Percentiles rank a stretch among this genome's conserved stretches.
Conservation (phyloP, 805 yeast species). For the Grigorovia humatica region DNA sequence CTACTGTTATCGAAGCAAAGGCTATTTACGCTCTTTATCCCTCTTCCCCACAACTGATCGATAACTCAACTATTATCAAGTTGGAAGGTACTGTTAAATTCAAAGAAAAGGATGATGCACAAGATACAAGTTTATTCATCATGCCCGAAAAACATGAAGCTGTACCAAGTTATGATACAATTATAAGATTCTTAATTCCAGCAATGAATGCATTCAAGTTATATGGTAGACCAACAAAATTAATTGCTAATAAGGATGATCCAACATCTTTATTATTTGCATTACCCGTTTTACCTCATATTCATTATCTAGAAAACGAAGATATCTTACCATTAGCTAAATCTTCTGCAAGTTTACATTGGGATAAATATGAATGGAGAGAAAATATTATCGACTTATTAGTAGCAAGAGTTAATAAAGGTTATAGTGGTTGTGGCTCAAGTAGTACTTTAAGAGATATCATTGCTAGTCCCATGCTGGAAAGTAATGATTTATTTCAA, state of each 20-base stretch:
- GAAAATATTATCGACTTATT: slow-evolving; percentile 44
- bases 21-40: slow-evolving; percentile 90
- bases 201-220: slow-evolving; percentile 58
- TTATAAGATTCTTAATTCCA: slow-evolving; percentile 60
- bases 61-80: slow-evolving; percentile 80
- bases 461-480: slow-evolving; percentile 38
- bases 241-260: slow-evolving; percentile 48
- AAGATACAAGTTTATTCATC: slow-evolving; percentile 39
- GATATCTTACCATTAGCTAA: slow-evolving; percentile 40
- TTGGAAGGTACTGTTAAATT: slow-evolving; percentile 72
- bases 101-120: slow-evolving; percentile 39
- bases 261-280: slow-evolving; percentile 53
- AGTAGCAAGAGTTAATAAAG: slow-evolving; percentile 41
- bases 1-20: slow-evolving; percentile 57
- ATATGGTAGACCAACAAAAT: slow-evolving; percentile 63
- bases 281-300: slow-evolving; percentile 62
- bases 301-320: slow-evolving; percentile 48
- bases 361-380: slow-evolving; percentile 58
- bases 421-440: slow-evolving; percentile 74
- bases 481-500: slow-evolving; percentile 27
- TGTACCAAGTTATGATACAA: slow-evolving; percentile 60
- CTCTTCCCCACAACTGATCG: slow-evolving; percentile 67
- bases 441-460: slow-evolving; percentile 54
- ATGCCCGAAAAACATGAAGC: slow-evolving; percentile 68
- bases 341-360: slow-evolving; percentile 31